Conservation (phyloP, 805 yeast genomes). For the Wickerhamiella lipophila region DNA sequence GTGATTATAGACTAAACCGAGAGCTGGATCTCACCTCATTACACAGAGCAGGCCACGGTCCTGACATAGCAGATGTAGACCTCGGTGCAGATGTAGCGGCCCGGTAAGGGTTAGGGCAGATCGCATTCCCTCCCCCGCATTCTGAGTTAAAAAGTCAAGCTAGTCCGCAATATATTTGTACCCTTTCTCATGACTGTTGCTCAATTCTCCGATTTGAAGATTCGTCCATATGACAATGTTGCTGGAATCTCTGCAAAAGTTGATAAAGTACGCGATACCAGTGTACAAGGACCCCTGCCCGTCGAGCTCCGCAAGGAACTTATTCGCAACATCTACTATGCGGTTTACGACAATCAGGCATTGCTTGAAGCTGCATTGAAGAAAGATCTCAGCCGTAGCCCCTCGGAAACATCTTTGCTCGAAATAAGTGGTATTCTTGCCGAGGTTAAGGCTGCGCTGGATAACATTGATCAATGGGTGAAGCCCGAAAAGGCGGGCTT, state of each 20-base stretch:
- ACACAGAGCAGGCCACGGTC: too few relatives aligned
- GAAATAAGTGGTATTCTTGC: constrained; percentile 42
- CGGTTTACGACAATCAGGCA: constrained; percentile 45
- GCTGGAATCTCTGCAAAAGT: not conserved
- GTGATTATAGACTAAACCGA: too few relatives aligned
- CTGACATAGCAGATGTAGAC: too few relatives aligned
- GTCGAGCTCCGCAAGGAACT: constrained; percentile 46
- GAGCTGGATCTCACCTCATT: too few relatives aligned
- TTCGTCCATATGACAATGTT: not conserved
- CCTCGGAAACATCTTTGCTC: constrained; percentile 45
- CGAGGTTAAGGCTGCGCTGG: constrained; percentile 50
- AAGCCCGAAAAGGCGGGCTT: constrained; percentile 34
- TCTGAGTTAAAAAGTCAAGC: not conserved
- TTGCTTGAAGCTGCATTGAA: constrained; percentile 44
- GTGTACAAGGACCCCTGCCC: constrained; percentile 23
- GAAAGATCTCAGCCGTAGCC: constrained; percentile 55
- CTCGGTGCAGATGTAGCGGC: not conserved
- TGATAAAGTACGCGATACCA: not conserved
- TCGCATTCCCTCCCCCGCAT: not conserved
- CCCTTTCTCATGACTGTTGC: not conserved
- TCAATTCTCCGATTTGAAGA: not conserved
- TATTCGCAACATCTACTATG: constrained; percentile 54
- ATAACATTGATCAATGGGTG: constrained; percentile 48
- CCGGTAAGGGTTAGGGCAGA: not conserved
- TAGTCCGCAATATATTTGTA: not conserved